Evolutionary conservation across 768 basidiomycete species (phyloP).

Genomic region (Cystofilobasidium bisporidii): DNA sequence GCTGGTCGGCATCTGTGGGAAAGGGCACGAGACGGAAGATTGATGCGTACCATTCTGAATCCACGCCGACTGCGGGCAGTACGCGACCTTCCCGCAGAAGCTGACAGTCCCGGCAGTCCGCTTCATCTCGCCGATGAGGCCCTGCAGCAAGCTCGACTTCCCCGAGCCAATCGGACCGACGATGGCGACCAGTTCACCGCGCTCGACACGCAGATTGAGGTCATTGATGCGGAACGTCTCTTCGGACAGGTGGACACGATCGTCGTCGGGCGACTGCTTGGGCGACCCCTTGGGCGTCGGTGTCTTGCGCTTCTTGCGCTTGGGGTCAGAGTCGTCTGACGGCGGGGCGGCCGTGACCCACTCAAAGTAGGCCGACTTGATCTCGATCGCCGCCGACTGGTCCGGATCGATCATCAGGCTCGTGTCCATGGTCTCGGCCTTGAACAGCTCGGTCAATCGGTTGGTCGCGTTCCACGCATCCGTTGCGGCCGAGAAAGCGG

Average conservation of each 20-base stretch:
- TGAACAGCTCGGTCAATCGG: constrained; percentile 47
- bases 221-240: constrained; percentile 57
- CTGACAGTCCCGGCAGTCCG: constrained; percentile 36
- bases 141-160: constrained; percentile 48
- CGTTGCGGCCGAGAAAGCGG: constrained; percentile 50
- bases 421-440: constrained; percentile 48
- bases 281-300: background rate
- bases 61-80: constrained; percentile 83
- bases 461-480: constrained; percentile 57
- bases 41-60: constrained; percentile 79
- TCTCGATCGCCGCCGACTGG: constrained; percentile 48
- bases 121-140: constrained; percentile 72
- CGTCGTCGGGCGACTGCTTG: background rate
- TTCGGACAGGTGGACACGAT: background rate
- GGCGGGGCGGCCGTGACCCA: constrained; percentile 47
- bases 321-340: background rate
- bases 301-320: constrained; percentile 5
- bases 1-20: background rate
- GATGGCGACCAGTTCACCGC: constrained; percentile 70
- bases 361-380: constrained; percentile 51
- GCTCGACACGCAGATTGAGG: constrained; percentile 58
- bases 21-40: too few relatives aligned
- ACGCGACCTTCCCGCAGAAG: constrained; percentile 44
- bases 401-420: constrained; percentile 45
- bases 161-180: constrained; percentile 62